Evolutionary conservation across 805 yeast genomes (phyloP), one percentile per base, ranked within the genome.

Genomic region (Nakazawaea holstii): DNA sequence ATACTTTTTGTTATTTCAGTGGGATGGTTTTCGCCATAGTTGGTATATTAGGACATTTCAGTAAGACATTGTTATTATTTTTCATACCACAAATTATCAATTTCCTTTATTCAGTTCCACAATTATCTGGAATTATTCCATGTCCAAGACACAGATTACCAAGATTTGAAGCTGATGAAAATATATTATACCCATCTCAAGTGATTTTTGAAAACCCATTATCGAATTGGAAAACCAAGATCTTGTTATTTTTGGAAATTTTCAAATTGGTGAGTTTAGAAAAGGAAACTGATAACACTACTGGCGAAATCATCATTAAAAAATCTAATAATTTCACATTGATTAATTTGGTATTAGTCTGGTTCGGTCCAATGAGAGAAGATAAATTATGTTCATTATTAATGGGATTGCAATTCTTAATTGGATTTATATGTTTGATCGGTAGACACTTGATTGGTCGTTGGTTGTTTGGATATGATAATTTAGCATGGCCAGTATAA

Each of bases 11-110:
- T 67, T 94, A 94, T 66, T 91, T 94, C 65, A 89, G 96, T 26
- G 99, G 99, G 3, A 94, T 94, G 99, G 96, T 94, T 1, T 90
- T 94, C 65, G 99, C 98, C 0, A 94, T 91, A 27, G 96, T 88
- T 29, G 98, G 97, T 1, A 94, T 94, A 32, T 74, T 88, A 49
- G 98, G 98, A 1, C 99, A 94, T 69, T 94, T 91, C 64, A 88
- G 97, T 38, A 94, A 94, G 66, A 94, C 99, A 0, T 70, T 92
- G 55, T 70, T 94, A 65, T 65, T 91, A 31, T 84, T 94, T 59
- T 85, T 94, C 61, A 69, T 88, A 37, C 98, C 98, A 2, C 99
- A 94, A 67, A 87, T 94, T 46, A 65, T 89, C 66, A 94, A 94
- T 62, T 94, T 94, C 56, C 54, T 89, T 17, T 94, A 90, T 65